Evolutionary conservation across 352 stramenopile species (phyloP).

Genomic region (Pythium aphanidermatum): DNA sequence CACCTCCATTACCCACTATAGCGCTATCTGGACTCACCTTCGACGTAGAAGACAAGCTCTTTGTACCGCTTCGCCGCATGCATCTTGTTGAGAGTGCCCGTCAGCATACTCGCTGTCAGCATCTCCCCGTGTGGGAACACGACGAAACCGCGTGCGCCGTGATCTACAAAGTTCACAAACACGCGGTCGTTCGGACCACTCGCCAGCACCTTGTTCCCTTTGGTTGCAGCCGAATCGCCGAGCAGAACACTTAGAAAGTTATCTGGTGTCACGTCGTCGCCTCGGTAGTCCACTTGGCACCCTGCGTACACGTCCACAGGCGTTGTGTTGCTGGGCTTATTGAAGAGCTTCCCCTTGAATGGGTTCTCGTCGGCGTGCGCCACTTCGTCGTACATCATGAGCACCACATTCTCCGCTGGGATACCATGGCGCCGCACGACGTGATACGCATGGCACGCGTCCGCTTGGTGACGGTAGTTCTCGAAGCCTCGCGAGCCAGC

Average conservation of each 20-base stretch:
- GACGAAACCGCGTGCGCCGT: constrained; percentile 81
- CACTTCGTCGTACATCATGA: constrained; percentile 94
- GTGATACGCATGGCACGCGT: constrained; percentile 90
- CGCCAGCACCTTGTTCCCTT: constrained; percentile 78
- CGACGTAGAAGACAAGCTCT: constrained; percentile 89
- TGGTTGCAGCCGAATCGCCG: constrained; percentile 51
- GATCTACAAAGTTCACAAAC: constrained; percentile 92
- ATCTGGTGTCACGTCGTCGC: constrained; percentile 75
- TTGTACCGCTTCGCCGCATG: constrained; percentile 83
- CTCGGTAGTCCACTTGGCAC: constrained; percentile 72
- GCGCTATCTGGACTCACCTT: too few species aligned
- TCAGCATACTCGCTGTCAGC: constrained; percentile 64
- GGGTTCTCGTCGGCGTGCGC: constrained; percentile 74
- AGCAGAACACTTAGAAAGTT: constrained; percentile 86
- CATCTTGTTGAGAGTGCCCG: constrained; percentile 73
- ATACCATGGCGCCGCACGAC: constrained; percentile 86
- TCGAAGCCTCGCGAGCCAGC: constrained; percentile 82
- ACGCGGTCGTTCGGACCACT: constrained; percentile 82
- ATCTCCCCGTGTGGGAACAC: constrained; percentile 74
- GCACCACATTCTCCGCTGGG: constrained; percentile 80
- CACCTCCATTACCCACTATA: too few species aligned
- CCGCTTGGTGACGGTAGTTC: constrained; percentile 91
- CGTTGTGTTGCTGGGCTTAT: constrained; percentile 55
- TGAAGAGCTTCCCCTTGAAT: constrained; percentile 86
- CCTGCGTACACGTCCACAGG: constrained; percentile 85